Conservation (phyloP, 2,329 filamentous ascomycete genomes). For the Cladosporium sp. region DNA sequence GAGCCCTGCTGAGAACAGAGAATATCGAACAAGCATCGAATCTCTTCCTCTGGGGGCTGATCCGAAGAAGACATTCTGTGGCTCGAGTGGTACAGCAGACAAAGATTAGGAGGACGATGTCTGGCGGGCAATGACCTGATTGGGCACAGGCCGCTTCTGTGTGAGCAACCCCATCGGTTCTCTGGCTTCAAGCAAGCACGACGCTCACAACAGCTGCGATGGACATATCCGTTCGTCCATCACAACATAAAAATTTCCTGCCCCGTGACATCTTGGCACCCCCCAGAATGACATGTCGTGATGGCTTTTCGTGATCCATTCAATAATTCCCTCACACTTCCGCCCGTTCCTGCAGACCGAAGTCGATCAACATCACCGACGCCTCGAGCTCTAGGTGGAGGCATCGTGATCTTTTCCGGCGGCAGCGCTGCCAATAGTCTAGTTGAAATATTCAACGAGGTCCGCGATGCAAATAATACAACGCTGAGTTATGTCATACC, state of each 20-base stretch:
- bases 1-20: no score
- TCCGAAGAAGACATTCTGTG: no score
- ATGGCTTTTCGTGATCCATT: constrained; percentile 8
- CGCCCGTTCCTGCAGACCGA: constrained; percentile 9
- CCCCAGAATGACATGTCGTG: not conserved
- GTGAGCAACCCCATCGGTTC: not conserved
- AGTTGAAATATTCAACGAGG: constrained; percentile 76
- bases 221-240: no score
- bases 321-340: not conserved
- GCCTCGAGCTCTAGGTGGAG: constrained; percentile 30
- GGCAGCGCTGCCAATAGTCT: constrained; percentile 92
- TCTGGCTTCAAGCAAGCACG: not conserved
- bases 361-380: constrained; percentile 18
- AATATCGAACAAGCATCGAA: no score
- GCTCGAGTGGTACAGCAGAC: not conserved
- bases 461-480: constrained; percentile 59
- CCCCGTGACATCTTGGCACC: no score
- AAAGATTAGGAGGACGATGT: not conserved
- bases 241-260: no score
- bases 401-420: constrained; percentile 83
- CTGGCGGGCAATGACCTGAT: not conserved
- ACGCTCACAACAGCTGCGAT: no score
- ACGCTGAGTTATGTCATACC: constrained; percentile 82
- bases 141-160: not conserved
- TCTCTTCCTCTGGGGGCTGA: no score